These are phyloP conservation scores for Monosporascus sp. DNA, from an alignment of 2,329 filamentous ascomycete genomes.

Conservation along the genomic window DNA sequence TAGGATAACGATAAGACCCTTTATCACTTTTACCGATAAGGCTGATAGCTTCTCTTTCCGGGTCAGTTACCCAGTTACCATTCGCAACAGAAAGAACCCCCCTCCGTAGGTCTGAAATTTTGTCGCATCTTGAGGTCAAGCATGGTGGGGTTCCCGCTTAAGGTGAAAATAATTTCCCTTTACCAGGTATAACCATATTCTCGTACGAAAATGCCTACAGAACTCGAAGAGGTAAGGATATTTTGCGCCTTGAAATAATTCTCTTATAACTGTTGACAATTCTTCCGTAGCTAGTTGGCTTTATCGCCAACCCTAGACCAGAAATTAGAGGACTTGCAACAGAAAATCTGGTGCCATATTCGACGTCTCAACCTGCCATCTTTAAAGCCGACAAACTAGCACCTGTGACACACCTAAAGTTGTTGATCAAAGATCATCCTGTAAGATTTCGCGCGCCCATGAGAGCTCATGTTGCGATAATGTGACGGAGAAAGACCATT, in stretches of 20 bases:
- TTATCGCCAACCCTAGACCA: slow-evolving; percentile 86
- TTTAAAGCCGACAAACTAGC: slow-evolving; percentile 79
- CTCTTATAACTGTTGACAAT: slow-evolving; percentile 6
- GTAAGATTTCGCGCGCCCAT: slow-evolving; percentile 43
- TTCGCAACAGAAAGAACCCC: not conserved
- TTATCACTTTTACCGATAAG: not conserved
- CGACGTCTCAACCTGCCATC: slow-evolving; percentile 63
- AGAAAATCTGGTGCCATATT: slow-evolving; percentile 83
- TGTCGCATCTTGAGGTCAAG: not conserved
- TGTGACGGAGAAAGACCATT: too few species aligned
- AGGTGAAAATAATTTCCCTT: too few species aligned
- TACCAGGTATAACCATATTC: slow-evolving; percentile 2
- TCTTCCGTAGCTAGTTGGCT: slow-evolving; percentile 71
- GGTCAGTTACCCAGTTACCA: not conserved
- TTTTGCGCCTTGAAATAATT: slow-evolving; percentile 1
- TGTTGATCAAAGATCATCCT: slow-evolving; percentile 76
- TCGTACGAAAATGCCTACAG: slow-evolving; percentile 56
- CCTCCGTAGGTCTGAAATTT: not conserved
- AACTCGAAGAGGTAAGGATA: slow-evolving; percentile 65
- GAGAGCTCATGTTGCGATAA: not conserved
- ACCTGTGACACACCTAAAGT: slow-evolving; percentile 81
- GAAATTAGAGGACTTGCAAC: slow-evolving; percentile 82
- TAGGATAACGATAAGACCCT: not conserved
- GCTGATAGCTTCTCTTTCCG: not conserved
- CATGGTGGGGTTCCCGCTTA: not conserved